Evolutionary conservation across 2,329 filamentous ascomycete genomes (phyloP).

Genomic region (Colletotrichum sp.): DNA sequence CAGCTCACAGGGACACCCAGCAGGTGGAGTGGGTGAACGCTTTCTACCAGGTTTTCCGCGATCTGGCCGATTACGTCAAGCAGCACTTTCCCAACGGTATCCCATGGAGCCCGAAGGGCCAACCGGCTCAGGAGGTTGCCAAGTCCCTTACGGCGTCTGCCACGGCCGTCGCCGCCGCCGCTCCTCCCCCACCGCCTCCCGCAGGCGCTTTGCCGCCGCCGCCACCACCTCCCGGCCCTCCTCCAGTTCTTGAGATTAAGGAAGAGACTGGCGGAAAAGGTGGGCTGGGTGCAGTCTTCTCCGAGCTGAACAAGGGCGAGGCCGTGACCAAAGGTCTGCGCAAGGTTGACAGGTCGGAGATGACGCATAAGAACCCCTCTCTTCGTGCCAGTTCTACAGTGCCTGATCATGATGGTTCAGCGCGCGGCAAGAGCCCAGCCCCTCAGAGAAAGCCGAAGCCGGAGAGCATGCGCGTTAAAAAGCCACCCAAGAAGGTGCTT

Average conservation of each 20-base stretch:
- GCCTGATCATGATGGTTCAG: slow-evolving; percentile 58
- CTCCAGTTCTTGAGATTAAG: slow-evolving; percentile 68
- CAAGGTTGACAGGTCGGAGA: slow-evolving; percentile 93
- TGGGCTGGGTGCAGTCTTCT: slow-evolving; percentile 88
- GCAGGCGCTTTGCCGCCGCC: slow-evolving; percentile 65
- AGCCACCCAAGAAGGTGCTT: slow-evolving; percentile 78
- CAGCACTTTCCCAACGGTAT: slow-evolving; percentile 81
- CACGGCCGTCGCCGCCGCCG: slow-evolving; percentile 36
- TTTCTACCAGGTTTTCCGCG: slow-evolving; percentile 91
- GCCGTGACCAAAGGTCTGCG: slow-evolving; percentile 86
- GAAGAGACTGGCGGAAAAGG: slow-evolving; percentile 50
- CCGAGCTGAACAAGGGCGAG: slow-evolving; percentile 86
- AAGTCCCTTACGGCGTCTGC: slow-evolving; percentile 59
- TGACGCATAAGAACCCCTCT: slow-evolving; percentile 98
- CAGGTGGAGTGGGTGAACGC: slow-evolving; percentile 89
- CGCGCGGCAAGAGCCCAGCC: slow-evolving; percentile 81
- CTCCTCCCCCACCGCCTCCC: slow-evolving; percentile 56
- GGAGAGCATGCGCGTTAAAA: slow-evolving; percentile 83
- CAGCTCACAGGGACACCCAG: slow-evolving; percentile 67
- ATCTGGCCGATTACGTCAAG: slow-evolving; percentile 83
- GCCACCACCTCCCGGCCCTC: slow-evolving; percentile 74
- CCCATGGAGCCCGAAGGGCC: slow-evolving; percentile 82
- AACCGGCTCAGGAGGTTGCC: slow-evolving; percentile 71
- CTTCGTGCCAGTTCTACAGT: slow-evolving; percentile 77
- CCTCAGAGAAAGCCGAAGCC: slow-evolving; percentile 89